Conservation (phyloP, 2,329 filamentous ascomycete genomes). For the Metarhizium brunneum region DNA sequence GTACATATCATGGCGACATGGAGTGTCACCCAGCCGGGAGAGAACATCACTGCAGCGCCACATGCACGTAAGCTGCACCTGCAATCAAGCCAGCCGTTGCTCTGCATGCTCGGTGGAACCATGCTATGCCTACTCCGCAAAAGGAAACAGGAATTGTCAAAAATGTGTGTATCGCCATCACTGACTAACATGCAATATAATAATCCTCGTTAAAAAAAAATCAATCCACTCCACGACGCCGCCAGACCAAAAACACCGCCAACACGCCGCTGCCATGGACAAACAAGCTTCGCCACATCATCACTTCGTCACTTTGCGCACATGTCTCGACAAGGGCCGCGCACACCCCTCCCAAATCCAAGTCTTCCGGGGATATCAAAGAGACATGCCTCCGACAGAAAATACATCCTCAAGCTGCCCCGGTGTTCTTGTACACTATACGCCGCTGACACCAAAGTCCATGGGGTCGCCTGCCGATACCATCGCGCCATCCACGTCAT, state of each 20-base stretch:
- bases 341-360: neutral
- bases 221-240: neutral
- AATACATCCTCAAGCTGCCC: neutral
- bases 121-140: too few relatives aligned
- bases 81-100: neutral
- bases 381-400: neutral
- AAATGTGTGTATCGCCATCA: too few relatives aligned
- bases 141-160: too few relatives aligned
- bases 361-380: neutral
- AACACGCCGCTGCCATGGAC: neutral
- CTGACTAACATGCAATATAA: too few relatives aligned
- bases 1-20: too few relatives aligned
- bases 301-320: neutral
- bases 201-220: too few relatives aligned
- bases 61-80: neutral
- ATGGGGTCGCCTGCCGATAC: slow-evolving; percentile 20
- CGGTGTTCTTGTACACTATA: neutral
- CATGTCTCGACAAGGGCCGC: neutral
- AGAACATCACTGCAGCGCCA: neutral
- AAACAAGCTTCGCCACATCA: neutral
- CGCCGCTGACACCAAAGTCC: slow-evolving; percentile 14
- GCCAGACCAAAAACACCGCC: neutral
- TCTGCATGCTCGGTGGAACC: neutral
- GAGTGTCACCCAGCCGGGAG: neutral
- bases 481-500: slow-evolving; percentile 22